These are phyloP conservation scores for Phaffomyces opuntiae DNA, from an alignment of 805 yeast genomes.

Conservation along the genomic window DNA sequence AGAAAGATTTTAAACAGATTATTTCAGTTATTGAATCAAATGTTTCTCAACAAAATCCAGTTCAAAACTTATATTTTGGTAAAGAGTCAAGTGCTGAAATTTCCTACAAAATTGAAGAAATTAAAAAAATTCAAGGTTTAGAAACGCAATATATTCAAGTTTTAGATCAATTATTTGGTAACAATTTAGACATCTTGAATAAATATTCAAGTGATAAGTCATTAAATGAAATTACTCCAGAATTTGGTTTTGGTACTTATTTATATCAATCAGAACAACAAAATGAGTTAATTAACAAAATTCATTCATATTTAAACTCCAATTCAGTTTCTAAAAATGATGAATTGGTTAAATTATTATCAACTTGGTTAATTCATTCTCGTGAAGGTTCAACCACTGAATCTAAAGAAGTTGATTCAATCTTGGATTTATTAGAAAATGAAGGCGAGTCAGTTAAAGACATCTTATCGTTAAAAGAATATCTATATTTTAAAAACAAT, in stretches of 20 bases:
- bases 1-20: slow-evolving; percentile 25
- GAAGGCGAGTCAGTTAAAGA: slow-evolving; percentile 34
- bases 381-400: slow-evolving; percentile 29
- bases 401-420: slow-evolving; percentile 24
- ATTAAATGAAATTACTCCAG: slow-evolving; percentile 59
- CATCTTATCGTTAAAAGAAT: slow-evolving; percentile 39
- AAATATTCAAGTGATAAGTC: slow-evolving; percentile 37
- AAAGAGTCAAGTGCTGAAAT: slow-evolving; percentile 12
- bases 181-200: slow-evolving; percentile 54
- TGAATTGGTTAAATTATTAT: slow-evolving; percentile 31
- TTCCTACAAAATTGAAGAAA: slow-evolving; percentile 15
- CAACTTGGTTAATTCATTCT: slow-evolving; percentile 63
- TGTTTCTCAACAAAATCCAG: slow-evolving; percentile 44
- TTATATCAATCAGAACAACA: slow-evolving; percentile 50
- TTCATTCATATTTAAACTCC: slow-evolving; percentile 34
- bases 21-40: slow-evolving; percentile 46
- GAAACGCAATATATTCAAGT: slow-evolving; percentile 77
- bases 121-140: slow-evolving; percentile 41
- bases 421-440: slow-evolving; percentile 22
- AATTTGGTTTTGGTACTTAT: slow-evolving; percentile 78
- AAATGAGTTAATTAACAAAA: slow-evolving; percentile 35
- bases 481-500: slow-evolving; percentile 41
- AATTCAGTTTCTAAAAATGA: slow-evolving; percentile 7
- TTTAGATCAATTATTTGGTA: slow-evolving; percentile 57
- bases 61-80: slow-evolving; percentile 61